Base-by-base conservation (phyloP, 768 basidiomycete genomes). In the Tricholoma flavovirens region DNA sequence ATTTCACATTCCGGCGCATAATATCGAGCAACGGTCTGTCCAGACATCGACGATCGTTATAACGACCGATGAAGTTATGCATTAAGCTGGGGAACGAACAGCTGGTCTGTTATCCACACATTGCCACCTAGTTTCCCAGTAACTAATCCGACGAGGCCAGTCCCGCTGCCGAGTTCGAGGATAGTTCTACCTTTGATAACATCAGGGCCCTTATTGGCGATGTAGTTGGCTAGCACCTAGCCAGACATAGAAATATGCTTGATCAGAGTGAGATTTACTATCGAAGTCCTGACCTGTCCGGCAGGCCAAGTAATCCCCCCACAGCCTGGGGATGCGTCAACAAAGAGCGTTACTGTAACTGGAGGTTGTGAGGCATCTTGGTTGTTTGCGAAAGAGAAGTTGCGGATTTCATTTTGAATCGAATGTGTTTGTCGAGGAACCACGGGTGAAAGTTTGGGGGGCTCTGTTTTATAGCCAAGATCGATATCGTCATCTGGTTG, bases 281-380 rank as follows among this genome's bases (percentile, higher is more conserved):
- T 38, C 35, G 9, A 32, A 32, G 51, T 11, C 38, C 73, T 62
- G 62, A 93, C 93, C 81, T 92, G 83, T 61, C 93, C 94, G 7
- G 93, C 90, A 4, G 91, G 91, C 94, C 94, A 96, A 2, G 90
- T 85, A 36, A 94, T 81, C 4, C 94, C 94, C 12, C 94, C 94
- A 67, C 94, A 97, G 1, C 94, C 94, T 15, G 90, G 90, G 42
- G 84, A 76, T 7, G 92, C 84, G 67, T 95, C 91, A 3, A 94
- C 80, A 19, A 75, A 72, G 36, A 95, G 78, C 42, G 69, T 70
- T 55, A 86, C 73, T 3, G 66, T 57, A 55, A 87, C 60, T 21
- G 70, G 67, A 19, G 60, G 57, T 29, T 68, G 61, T 12, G 63
- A 49, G 35, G 35, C 19, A 26, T 53, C 51, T 7, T 19, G 9